A percentile compares a stretch with the other conserved stretches of the same genome.
Evolutionary conservation across 129 eudicot species (phyloP).

Genomic region (Centaurea solstitialis): DNA sequence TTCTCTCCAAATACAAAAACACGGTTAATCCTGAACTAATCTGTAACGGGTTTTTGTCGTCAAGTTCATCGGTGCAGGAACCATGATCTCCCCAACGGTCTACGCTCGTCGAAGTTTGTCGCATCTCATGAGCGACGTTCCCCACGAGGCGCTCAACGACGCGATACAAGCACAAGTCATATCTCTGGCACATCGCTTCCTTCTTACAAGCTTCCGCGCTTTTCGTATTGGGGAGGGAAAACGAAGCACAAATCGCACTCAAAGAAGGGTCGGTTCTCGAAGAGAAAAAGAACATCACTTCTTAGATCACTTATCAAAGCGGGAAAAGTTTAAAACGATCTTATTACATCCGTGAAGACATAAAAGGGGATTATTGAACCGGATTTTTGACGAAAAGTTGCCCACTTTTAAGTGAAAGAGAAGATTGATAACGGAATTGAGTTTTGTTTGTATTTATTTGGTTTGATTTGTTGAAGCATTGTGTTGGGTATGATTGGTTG

Average conservation of each 20-base stretch:
- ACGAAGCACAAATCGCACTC: constrained; percentile 78
- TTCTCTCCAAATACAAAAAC: too few species aligned
- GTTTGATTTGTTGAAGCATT: too few species aligned
- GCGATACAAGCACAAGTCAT: constrained; percentile 85
- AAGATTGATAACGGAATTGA: constrained; percentile 22
- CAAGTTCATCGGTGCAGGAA: too few species aligned
- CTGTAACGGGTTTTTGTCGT: too few species aligned
- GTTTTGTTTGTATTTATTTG: too few species aligned
- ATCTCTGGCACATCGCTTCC: constrained; percentile 85
- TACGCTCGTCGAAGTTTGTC: too few species aligned
- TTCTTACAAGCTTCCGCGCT: constrained; percentile 79
- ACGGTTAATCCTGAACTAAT: too few species aligned
- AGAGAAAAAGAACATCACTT: constrained; percentile 51
- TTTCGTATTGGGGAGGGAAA: constrained; percentile 62
- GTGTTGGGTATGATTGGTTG: too few species aligned
- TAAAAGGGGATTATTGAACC: constrained; percentile 5
- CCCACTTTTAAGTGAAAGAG: constrained; percentile 9
- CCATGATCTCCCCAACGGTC: too few species aligned
- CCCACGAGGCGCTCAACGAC: constrained; percentile 83
- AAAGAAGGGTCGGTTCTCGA: constrained; percentile 72
- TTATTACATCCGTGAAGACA: constrained; percentile 7
- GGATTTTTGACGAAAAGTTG: constrained; percentile 18
- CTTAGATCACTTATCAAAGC: constrained; percentile 15
- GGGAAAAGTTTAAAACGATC: constrained; percentile 13
- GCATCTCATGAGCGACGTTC: constrained; percentile 74